A percentile compares a stretch with the other conserved stretches of the same genome.
Evolutionary conservation across 169 alveolate species (phyloP).

Genomic region (Haemoproteus tartakovskyi): DNA sequence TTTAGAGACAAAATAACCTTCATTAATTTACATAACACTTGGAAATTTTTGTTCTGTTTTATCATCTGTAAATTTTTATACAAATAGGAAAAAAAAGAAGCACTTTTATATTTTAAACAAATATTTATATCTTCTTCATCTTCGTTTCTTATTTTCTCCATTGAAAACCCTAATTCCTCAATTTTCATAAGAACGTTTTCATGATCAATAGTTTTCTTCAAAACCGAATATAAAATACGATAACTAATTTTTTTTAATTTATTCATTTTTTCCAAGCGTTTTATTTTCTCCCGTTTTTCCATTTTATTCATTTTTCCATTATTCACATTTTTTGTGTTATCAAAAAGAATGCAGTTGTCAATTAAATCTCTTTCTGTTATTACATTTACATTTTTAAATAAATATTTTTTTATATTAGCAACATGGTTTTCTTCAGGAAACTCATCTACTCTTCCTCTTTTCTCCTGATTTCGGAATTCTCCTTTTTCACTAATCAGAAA

Average conservation of each 20-base stretch:
- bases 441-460: neutral
- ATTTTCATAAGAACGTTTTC: conserved; percentile 57
- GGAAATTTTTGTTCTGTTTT: conserved; percentile 33
- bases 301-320: too few species aligned
- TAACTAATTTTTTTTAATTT: conserved; percentile 31
- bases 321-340: conserved; percentile 19
- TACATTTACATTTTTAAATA: conserved; percentile 5
- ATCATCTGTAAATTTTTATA: conserved; percentile 40
- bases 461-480: too few species aligned
- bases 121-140: conserved; percentile 36
- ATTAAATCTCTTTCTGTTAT: conserved; percentile 31
- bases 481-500: too few species aligned
- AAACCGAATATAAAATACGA: conserved; percentile 35
- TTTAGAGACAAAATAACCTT: conserved; percentile 16
- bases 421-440: conserved; percentile 2
- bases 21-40: conserved; percentile 28
- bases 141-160: conserved; percentile 51
- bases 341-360: conserved; percentile 28
- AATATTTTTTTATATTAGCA: conserved; percentile 13
- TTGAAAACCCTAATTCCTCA: conserved; percentile 62
- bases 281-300: too few species aligned
- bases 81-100: conserved; percentile 29
- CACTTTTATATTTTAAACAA: conserved; percentile 46
- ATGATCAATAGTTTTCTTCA: conserved; percentile 60
- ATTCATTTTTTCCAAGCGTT: too few species aligned